Base-by-base conservation (phyloP, 2,329 filamentous ascomycete genomes). In the Colletotrichum sp. region DNA sequence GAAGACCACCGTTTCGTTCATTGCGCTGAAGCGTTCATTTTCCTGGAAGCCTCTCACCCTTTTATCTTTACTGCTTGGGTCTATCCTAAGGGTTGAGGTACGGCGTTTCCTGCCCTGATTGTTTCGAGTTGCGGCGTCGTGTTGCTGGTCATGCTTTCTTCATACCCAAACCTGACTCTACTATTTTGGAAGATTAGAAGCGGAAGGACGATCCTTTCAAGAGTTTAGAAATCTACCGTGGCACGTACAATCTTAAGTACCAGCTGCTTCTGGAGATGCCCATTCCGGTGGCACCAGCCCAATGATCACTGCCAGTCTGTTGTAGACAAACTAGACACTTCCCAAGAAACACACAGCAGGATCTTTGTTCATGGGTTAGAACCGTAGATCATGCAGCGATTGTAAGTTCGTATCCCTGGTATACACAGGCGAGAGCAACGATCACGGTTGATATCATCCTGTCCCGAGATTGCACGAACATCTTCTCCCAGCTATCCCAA, bases 281-380 rank as follows among this genome's bases (percentile, higher is more conserved):
- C 43, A 51, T 0, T 21, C n/a, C 1, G n/a, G 11, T 1, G 43
- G 43, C n/a, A 51, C 12, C 43, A 8, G 43, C 43, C 43, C 0
- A 21, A 21, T 21, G n/a, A 21, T 51, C 2, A 21, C n/a, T 7
- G n/a, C n/a, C n/a, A 13, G 43, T 51, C 6, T 51, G 11, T 13
- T 51, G 1, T 51, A 51, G 1, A 21, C 43, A 13, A 8, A 51
- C 11, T 13, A 21, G 0, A 51, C 43, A 0, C 0, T 51, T 1
- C 4, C 43, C n/a, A 21, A 21, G 2, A 13, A 2, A 51, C 6
- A 13, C 12, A 4, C 4, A 5, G 11, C 0, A n/a, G 38, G n/a
- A 3, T 13, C 13, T 12, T 13, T 51, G 6, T 21, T 51, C 43
- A 21, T 47, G 11, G 43, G n/a, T 8, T 5, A 1, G 2, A 13